Evolutionary conservation across 164 flowering plant genomes (phyloP), one percentile per base, ranked within the genome.

Genomic region (Vitis vinifera): DNA sequence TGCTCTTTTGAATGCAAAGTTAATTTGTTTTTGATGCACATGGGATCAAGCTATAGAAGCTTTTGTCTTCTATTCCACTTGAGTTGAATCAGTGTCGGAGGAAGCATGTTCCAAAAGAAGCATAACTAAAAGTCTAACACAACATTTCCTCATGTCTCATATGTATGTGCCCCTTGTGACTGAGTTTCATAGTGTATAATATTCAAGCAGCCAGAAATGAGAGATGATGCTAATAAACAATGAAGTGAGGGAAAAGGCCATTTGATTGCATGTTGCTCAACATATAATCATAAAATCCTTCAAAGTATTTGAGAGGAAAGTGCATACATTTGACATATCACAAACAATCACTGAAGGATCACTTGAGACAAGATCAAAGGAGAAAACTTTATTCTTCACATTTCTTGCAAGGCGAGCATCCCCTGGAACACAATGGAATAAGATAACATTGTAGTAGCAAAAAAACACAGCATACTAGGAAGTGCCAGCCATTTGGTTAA

Each of bases 311-410:
- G 9, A 47, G 50, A 23, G 3, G 16, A 31, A 49, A 61, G 65
- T 4, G 79, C 94, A 66, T 88, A 92, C 99, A 72, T 85, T 89
- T 74, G 98, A 83, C 99, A 95, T 95, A 73, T 93, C 99, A 82
- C 98, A 93, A 53, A 96, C 93, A 77, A 93, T 88, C 9, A 93
- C 93, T 57, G 94, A 87, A 75, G 99, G 94, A 77, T 95, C 94
- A 71, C 85, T 84, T 4, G 99, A 75, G 47, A 95, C 90, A 52
- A 95, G 98, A 83, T 93, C 99, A 73, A 95, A 67, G 50, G 99
- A 93, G 82, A 79, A 87, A 61, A 95, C 99, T 86, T 91, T 87
- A 68, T 95, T 95, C 84, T 89, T 88, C 79, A 95, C 98, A 76
- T 67, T 88, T 79, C 69, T 91, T 51, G 97, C 86, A 58, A 95